These are phyloP conservation scores for Castanopsis chinensis DNA, from an alignment of 306 rosid species.

Conservation along the genomic window DNA sequence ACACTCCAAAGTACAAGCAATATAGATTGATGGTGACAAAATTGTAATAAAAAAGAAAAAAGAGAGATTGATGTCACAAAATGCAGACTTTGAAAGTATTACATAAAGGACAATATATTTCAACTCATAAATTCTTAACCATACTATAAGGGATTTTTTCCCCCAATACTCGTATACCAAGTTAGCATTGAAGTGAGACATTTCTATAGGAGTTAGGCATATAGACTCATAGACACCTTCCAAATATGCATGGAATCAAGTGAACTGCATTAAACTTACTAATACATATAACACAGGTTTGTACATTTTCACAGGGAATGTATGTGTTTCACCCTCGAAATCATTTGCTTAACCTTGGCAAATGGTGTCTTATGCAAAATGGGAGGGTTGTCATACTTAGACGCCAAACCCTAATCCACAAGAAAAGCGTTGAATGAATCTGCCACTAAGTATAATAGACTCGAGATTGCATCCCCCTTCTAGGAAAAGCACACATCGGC, in stretches of 20 bases:
- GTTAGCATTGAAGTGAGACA: too few species aligned
- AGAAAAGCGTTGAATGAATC: slow-evolving; percentile 86
- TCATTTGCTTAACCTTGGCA: slow-evolving; percentile 52
- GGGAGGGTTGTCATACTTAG: slow-evolving; percentile 72
- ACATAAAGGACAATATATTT: background rate
- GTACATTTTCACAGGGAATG: slow-evolving; percentile 45
- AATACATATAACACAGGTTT: slow-evolving; percentile 13
- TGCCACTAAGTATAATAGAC: slow-evolving; percentile 65
- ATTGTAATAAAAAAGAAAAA: background rate
- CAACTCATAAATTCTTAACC: background rate
- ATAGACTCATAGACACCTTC: background rate
- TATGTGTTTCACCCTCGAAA: slow-evolving; percentile 51
- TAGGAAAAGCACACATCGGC: slow-evolving; percentile 73
- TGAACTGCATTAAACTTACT: background rate
- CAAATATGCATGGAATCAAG: background rate
- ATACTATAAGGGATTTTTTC: background rate
- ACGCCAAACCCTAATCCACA: slow-evolving; percentile 73
- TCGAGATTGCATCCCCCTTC: slow-evolving; percentile 90
- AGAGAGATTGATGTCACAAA: background rate
- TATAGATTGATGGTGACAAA: background rate
- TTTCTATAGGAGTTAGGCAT: background rate
- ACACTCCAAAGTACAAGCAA: background rate
- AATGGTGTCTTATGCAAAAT: slow-evolving; percentile 75
- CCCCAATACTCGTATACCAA: background rate
- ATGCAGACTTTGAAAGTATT: background rate